These are phyloP conservation scores for Marasmius tenuissimus DNA, from an alignment of 1,284 basidiomycete genomes.

Conservation along the genomic window DNA sequence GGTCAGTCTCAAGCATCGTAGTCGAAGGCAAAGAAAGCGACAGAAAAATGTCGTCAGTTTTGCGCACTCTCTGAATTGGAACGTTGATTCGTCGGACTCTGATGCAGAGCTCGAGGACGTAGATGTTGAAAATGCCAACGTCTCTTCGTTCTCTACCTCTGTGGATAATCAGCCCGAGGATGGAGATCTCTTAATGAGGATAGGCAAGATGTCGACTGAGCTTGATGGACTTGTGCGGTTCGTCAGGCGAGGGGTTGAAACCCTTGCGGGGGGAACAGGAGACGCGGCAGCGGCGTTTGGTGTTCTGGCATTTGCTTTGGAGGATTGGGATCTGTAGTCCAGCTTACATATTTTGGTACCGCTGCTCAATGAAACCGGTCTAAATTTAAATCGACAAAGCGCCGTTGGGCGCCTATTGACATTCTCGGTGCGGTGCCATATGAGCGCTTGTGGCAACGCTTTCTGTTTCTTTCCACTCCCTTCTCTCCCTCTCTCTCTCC, in stretches of 20 bases:
- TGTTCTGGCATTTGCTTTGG: conserved; percentile 73
- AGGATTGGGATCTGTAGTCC: conserved; percentile 72
- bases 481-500: neutral
- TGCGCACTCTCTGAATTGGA: conserved; percentile 35
- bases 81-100: conserved; percentile 46
- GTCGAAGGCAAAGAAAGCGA: conserved; percentile 52
- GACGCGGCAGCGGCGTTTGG: conserved; percentile 66
- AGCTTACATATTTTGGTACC: neutral
- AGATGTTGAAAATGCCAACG: conserved; percentile 22
- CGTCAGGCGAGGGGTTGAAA: conserved; percentile 65
- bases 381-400: no score
- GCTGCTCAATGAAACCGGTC: neutral
- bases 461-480: no score
- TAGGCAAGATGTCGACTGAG: conserved; percentile 67
- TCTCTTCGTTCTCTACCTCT: conserved; percentile 44
- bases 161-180: conserved; percentile 38
- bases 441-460: neutral
- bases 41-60: conserved; percentile 64
- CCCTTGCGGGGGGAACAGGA: conserved; percentile 50
- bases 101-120: conserved; percentile 36
- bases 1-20: conserved; percentile 53
- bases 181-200: conserved; percentile 43
- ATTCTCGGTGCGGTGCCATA: no score
- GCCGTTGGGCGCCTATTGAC: no score
- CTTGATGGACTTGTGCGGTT: conserved; percentile 71